Evolutionary conservation across 2,329 filamentous ascomycete species (phyloP).

Genomic region (Dryadomyces quercus-mongolicae): DNA sequence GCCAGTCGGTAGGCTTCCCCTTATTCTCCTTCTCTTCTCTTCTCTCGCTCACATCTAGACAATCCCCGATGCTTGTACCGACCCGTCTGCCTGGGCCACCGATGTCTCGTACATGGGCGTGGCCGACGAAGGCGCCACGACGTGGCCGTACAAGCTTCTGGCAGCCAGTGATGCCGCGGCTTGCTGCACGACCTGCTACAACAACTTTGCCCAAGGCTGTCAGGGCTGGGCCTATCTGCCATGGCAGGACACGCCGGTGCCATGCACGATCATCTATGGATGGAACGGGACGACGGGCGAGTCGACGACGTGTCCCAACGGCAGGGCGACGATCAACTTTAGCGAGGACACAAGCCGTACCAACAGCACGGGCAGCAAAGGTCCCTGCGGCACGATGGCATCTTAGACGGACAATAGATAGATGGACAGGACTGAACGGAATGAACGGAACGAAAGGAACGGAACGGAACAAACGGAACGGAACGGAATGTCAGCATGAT

Average conservation of each 20-base stretch:
- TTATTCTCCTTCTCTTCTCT: background rate
- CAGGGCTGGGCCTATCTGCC: slow-evolving; percentile 10
- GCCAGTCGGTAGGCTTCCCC: background rate
- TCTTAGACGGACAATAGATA: background rate
- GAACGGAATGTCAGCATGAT: too few relatives aligned
- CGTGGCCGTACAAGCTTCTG: slow-evolving; percentile 8
- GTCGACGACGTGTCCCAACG: slow-evolving; percentile 4
- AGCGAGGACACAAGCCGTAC: background rate
- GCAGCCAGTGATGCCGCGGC: background rate
- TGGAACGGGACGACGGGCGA: slow-evolving; percentile 5
- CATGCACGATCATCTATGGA: slow-evolving; percentile 9
- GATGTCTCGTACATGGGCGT: slow-evolving; percentile 10
- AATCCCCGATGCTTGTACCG: background rate
- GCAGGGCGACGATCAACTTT: slow-evolving; percentile 5
- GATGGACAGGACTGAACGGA: too few relatives aligned
- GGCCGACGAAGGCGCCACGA: background rate
- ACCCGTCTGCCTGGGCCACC: background rate
- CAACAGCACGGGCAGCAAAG: slow-evolving; percentile 6
- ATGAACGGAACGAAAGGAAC: too few relatives aligned
- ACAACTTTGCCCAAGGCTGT: slow-evolving; percentile 4
- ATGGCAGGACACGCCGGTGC: slow-evolving; percentile 8
- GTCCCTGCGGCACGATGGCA: slow-evolving; percentile 5
- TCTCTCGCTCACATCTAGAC: background rate
- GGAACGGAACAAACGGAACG: background rate
- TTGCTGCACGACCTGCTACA: slow-evolving; percentile 8